Evolutionary conservation across 495 filamentous ascomycete species (phyloP).

Genomic region (Daldinia decipiens): DNA sequence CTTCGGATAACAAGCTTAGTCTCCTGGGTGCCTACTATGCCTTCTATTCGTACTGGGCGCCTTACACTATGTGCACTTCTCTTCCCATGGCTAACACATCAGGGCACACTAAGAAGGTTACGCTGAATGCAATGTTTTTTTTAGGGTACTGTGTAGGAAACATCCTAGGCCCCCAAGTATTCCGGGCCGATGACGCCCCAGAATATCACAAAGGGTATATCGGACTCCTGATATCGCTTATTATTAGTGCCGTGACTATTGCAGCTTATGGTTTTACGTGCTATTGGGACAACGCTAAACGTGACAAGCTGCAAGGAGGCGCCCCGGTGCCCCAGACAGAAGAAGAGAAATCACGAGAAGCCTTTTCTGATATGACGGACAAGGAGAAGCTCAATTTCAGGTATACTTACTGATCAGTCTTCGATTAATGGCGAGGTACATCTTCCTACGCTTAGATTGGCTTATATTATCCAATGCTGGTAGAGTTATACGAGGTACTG

Average conservation of each 20-base stretch:
- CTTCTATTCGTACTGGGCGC: conserved; percentile 64
- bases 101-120: conserved; percentile 71
- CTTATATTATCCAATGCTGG: not conserved
- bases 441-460: not conserved
- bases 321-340: conserved; percentile 57
- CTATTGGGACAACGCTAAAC: conserved; percentile 17
- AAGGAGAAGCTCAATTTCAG: conserved; percentile 66
- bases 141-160: conserved; percentile 51
- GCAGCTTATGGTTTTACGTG: conserved; percentile 8
- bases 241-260: conserved; percentile 8
- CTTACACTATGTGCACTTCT: conserved; percentile 67
- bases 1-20: conserved; percentile 56
- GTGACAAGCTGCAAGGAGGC: conserved; percentile 60
- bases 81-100: conserved; percentile 57
- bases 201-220: conserved; percentile 47
- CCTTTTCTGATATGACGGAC: conserved; percentile 69
- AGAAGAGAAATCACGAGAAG: conserved; percentile 13
- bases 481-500: not conserved
- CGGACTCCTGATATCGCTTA: conserved; percentile 55
- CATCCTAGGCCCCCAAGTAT: not conserved
- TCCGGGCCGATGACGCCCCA: conserved; percentile 7
- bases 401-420: conserved; percentile 37
- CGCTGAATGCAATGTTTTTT: conserved; percentile 68
- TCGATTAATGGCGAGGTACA: not conserved
- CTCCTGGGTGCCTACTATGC: conserved; percentile 65